These are phyloP conservation scores for Boletus patriciae DNA, from an alignment of 768 basidiomycete species.

Conservation along the genomic window DNA sequence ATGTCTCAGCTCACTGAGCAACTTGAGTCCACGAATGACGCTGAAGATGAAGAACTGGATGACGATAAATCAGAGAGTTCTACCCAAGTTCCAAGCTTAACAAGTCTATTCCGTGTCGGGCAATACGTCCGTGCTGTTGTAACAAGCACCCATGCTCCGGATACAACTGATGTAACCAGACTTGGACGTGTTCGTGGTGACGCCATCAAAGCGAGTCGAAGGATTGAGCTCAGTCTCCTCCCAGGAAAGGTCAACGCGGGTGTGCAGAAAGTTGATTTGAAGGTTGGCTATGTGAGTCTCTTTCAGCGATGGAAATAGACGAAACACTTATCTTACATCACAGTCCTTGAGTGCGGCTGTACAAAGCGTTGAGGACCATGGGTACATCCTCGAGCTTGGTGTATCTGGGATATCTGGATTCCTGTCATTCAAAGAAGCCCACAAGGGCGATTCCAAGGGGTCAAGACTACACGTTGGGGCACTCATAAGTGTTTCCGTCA, in stretches of 20 bases:
- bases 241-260: slow-evolving; percentile 86
- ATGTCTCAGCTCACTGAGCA: slow-evolving; percentile 72
- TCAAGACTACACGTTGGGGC: slow-evolving; percentile 59
- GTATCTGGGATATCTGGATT: slow-evolving; percentile 80
- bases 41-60: slow-evolving; percentile 44
- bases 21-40: slow-evolving; percentile 63
- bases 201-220: slow-evolving; percentile 61
- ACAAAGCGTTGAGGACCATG: slow-evolving; percentile 90
- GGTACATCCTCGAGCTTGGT: slow-evolving; percentile 87
- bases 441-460: slow-evolving; percentile 36
- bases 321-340: slow-evolving; percentile 1
- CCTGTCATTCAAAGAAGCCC: slow-evolving; percentile 72
- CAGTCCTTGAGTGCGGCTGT: slow-evolving; percentile 77
- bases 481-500: slow-evolving; percentile 65
- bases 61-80: slow-evolving; percentile 42
- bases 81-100: slow-evolving; percentile 61
- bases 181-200: slow-evolving; percentile 69
- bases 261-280: slow-evolving; percentile 75
- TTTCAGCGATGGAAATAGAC: background rate
- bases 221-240: slow-evolving; percentile 81
- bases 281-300: slow-evolving; percentile 66
- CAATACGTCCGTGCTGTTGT: slow-evolving; percentile 85
- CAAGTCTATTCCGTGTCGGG: slow-evolving; percentile 76
- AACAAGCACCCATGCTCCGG: slow-evolving; percentile 63
- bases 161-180: slow-evolving; percentile 57